Evolutionary conservation across 345 rosid species (phyloP).

Genomic region (Moringa oleifera): DNA sequence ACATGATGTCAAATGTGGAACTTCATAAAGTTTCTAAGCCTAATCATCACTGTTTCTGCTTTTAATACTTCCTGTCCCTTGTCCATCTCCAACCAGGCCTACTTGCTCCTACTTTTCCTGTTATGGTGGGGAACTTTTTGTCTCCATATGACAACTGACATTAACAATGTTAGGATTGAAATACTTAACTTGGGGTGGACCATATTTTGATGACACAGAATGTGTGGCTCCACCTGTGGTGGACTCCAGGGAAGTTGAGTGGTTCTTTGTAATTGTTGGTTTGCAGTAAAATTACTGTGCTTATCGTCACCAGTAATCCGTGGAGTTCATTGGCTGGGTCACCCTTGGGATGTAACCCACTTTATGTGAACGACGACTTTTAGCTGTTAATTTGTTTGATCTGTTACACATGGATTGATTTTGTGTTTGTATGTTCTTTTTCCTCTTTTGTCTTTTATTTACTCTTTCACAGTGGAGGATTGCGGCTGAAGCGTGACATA

Average conservation of each 20-base stretch:
- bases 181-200: neutral
- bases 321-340: neutral
- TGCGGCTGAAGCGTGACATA: constrained; percentile 94
- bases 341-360: neutral
- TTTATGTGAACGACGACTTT: neutral
- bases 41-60: neutral
- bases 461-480: constrained; percentile 66
- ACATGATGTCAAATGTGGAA: neutral
- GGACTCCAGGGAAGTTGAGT: too few relatives aligned
- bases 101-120: neutral
- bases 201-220: too few relatives aligned
- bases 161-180: neutral
- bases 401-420: neutral
- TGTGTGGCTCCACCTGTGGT: too few relatives aligned
- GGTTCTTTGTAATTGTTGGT: too few relatives aligned
- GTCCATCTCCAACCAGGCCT: neutral
- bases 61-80: neutral
- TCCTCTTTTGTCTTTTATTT: constrained; percentile 2
- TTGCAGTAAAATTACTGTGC: neutral
- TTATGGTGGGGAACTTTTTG: neutral
- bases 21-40: neutral
- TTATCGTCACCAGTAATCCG: neutral
- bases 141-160: neutral
- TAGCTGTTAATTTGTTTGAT: neutral
- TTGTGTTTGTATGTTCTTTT: constrained; percentile 13